A percentile compares a stretch with the other conserved stretches of the same genome.
phyloP scores from a whole-genome alignment of 345 rosid species.

The Abelmoschus esculentus region DNA sequence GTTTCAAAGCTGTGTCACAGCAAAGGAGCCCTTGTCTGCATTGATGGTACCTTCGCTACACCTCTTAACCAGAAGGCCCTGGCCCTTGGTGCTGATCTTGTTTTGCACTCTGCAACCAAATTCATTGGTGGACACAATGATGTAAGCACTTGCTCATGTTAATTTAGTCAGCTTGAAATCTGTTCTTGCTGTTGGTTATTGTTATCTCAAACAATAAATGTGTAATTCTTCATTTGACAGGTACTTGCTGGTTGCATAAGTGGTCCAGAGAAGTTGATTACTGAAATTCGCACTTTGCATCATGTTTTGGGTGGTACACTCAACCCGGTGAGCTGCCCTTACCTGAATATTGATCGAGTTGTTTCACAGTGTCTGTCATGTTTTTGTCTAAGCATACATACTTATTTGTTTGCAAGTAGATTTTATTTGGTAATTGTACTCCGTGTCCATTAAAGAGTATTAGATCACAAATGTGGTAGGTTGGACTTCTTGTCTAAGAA shows the following conservation, averaged over 20 bases:
- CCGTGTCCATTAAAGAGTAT: not conserved
- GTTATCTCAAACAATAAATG: not conserved
- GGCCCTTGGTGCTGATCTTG: conserved; percentile 94
- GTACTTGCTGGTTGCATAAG: conserved; percentile 94
- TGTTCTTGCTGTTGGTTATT: not conserved
- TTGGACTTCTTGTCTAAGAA: conserved; percentile 4
- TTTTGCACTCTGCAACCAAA: conserved; percentile 84
- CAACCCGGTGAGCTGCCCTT: conserved; percentile 57
- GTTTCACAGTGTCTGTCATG: not conserved
- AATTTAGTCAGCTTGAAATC: not conserved
- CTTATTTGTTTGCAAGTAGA: not conserved
- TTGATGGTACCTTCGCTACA: conserved; percentile 98
- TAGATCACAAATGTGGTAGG: conserved; percentile 2
- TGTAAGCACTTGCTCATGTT: conserved; percentile 37
- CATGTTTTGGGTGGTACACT: conserved; percentile 89
- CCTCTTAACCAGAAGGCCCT: conserved; percentile 95
- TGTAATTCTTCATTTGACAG: conserved; percentile 31
- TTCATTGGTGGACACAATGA: conserved; percentile 95
- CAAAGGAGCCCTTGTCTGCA: conserved; percentile 88
- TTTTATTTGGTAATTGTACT: not conserved
- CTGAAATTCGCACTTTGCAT: conserved; percentile 84
- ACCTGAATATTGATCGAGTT: not conserved
- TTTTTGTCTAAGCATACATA: not conserved
- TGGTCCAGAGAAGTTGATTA: conserved; percentile 63
- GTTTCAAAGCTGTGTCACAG: conserved; percentile 87